Evolutionary conservation across 305 asterid species (phyloP).

Genomic region (Rubia tinctorum): DNA sequence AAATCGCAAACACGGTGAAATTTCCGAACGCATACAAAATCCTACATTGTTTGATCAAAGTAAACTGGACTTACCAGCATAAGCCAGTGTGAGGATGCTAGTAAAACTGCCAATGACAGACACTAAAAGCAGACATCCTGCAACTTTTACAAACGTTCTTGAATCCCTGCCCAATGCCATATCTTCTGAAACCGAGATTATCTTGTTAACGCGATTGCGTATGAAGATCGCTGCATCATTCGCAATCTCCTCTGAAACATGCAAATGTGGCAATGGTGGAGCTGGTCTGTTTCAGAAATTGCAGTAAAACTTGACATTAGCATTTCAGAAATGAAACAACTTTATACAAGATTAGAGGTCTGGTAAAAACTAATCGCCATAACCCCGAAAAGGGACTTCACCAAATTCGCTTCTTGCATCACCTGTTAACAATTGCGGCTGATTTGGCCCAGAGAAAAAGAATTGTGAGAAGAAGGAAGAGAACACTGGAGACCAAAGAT

Average conservation of each 20-base stretch:
- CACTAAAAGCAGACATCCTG: constrained; percentile 37
- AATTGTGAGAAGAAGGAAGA: constrained; percentile 72
- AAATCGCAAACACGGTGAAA: neutral
- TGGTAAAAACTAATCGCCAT: too few relatives aligned
- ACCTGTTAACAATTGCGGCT: constrained; percentile 87
- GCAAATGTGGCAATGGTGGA: constrained; percentile 75
- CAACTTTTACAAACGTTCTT: constrained; percentile 48
- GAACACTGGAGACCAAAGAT: constrained; percentile 65
- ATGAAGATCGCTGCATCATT: constrained; percentile 46
- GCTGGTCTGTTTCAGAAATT: constrained; percentile 57
- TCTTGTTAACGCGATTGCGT: constrained; percentile 38
- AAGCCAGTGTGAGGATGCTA: constrained; percentile 53
- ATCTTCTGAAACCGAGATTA: constrained; percentile 49
- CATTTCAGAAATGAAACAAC: neutral
- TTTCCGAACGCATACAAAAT: neutral
- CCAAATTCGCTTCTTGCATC: constrained; percentile 5
- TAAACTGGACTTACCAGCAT: constrained; percentile 46
- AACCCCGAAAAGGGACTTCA: too few relatives aligned
- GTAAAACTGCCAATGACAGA: constrained; percentile 49
- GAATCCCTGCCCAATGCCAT: constrained; percentile 69
- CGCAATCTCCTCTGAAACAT: constrained; percentile 61
- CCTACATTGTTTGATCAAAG: neutral
- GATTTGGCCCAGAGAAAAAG: constrained; percentile 96
- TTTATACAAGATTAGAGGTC: too few relatives aligned
- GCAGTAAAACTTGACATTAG: neutral